Percentiles rank a stretch among this genome's conserved stretches.
phyloP scores from a whole-genome alignment of 768 basidiomycete genomes.

The Suillus placidus region DNA sequence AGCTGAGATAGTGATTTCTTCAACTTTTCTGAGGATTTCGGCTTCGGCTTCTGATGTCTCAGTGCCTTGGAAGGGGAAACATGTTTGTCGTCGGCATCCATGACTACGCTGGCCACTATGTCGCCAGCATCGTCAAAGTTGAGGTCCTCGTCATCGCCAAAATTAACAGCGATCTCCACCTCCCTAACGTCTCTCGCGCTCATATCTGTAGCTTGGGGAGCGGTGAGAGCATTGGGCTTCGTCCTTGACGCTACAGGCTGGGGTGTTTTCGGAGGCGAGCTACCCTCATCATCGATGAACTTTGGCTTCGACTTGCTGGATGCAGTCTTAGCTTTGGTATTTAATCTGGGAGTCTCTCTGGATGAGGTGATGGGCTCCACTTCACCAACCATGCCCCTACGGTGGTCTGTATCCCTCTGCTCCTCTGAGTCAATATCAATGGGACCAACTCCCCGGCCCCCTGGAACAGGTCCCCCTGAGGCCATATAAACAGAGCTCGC shows the following conservation, averaged over 20 bases:
- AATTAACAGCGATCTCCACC: slow-evolving; percentile 27
- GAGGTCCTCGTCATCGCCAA: slow-evolving; percentile 17
- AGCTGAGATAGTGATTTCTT: background rate
- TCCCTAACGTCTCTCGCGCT: slow-evolving; percentile 27
- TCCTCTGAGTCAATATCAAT: slow-evolving; percentile 29
- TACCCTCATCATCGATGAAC: slow-evolving; percentile 7
- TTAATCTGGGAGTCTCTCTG: background rate
- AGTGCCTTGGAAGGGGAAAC: background rate
- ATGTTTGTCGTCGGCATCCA: slow-evolving; percentile 13
- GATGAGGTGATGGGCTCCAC: background rate
- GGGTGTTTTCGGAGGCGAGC: slow-evolving; percentile 14
- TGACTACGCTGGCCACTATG: background rate
- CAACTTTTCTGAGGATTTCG: background rate
- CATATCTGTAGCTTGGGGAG: slow-evolving; percentile 19
- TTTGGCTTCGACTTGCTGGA: background rate
- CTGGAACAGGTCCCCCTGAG: slow-evolving; percentile 31
- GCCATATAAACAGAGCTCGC: background rate
- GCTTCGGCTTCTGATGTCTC: slow-evolving; percentile 6
- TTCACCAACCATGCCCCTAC: background rate
- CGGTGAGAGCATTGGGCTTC: slow-evolving; percentile 9
- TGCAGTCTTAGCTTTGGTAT: background rate
- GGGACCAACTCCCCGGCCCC: slow-evolving; percentile 30
- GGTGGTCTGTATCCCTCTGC: slow-evolving; percentile 19
- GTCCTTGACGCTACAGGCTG: slow-evolving; percentile 8
- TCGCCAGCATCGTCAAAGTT: slow-evolving; percentile 15